Base-by-base conservation (phyloP, 192 early-diverging fungal species). In the Backusella psychrophila region DNA sequence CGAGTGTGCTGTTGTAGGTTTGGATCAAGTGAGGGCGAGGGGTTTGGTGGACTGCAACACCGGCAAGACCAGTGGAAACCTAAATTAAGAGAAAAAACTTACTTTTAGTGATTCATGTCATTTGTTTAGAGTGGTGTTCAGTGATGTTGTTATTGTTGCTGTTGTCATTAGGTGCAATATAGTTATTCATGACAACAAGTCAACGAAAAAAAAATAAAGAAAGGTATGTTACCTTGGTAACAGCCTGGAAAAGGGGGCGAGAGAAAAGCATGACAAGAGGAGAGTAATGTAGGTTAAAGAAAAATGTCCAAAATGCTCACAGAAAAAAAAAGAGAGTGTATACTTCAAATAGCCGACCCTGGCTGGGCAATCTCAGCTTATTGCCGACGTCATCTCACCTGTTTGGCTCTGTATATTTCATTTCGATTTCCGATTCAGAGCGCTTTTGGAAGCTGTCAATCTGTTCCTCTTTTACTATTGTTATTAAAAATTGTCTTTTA, bases 11-110 rank as follows among this genome's bases (percentile, higher is more conserved):
- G 69, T 87, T 89, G 89, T 97, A 97, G 29, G 94, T 88, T 73
- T 85, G 85, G 72, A 97, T 90, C 76, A 98, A 89, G 78, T 93
- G 89, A 53, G 95, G 93, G 39, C 94, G 93, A 68, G 97, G 93
- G 80, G 92, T 90, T 35, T 89, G 91, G 83, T 97, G 94, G 31
- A 98, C 96, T 9, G 92, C 85, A 68, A 97, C 66, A 72, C 97
- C 97, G 68, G 89, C 90, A 71, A 98, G 83, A 35, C 95, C 94
- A 29, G 97, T 98, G 44, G 95, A 90, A n/a, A 67, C 52, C 81
- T 83, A 68, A 6, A 49, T 49, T 49, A 19, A 49, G 29, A 31
- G 36, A 29, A 42, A 52, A 2, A 49, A 38, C 17, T 59, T 71
- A 21, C 19, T 33, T 67, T 72, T 65, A 34, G 36, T 44, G 6